These are phyloP conservation scores for Xerocomellus dryophilus DNA, from an alignment of 768 basidiomycete genomes.

Conservation along the genomic window DNA sequence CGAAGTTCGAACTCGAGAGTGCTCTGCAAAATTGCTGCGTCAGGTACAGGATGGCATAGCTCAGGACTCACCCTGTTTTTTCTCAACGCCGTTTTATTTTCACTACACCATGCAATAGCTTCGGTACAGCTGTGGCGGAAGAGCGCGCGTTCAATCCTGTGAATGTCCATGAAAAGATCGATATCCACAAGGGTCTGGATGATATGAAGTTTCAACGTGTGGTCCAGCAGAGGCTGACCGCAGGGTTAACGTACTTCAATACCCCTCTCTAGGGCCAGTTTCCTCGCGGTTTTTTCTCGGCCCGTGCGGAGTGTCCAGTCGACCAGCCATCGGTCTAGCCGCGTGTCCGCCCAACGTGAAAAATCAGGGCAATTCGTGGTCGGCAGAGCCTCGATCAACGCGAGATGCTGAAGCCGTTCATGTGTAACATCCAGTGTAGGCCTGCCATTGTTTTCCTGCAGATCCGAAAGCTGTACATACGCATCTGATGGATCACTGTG, in stretches of 20 bases:
- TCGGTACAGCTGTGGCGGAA: slow-evolving; percentile 74
- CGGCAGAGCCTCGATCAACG: slow-evolving; percentile 55
- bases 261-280: slow-evolving; percentile 69
- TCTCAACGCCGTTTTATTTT: slow-evolving; percentile 88
- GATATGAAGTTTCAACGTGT: slow-evolving; percentile 18
- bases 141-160: slow-evolving; percentile 81
- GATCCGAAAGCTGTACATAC: slow-evolving; percentile 43
- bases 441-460: slow-evolving; percentile 43
- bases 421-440: slow-evolving; percentile 73
- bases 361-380: slow-evolving; percentile 54
- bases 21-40: slow-evolving; percentile 51
- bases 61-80: slow-evolving; percentile 71
- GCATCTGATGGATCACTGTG: slow-evolving; percentile 17
- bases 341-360: slow-evolving; percentile 71
- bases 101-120: slow-evolving; percentile 92
- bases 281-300: slow-evolving; percentile 70
- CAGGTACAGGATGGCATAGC: slow-evolving; percentile 6
- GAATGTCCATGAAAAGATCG: slow-evolving; percentile 87
- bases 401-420: slow-evolving; percentile 71
- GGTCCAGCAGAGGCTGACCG: slow-evolving; percentile 10
- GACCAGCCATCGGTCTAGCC: slow-evolving; percentile 86
- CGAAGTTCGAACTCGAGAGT: slow-evolving; percentile 95
- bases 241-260: slow-evolving; percentile 63
- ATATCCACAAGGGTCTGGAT: slow-evolving; percentile 82
- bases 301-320: slow-evolving; percentile 88